Base-by-base conservation (phyloP, 2,329 filamentous ascomycete species). In the Paradendryphiella salina region DNA sequence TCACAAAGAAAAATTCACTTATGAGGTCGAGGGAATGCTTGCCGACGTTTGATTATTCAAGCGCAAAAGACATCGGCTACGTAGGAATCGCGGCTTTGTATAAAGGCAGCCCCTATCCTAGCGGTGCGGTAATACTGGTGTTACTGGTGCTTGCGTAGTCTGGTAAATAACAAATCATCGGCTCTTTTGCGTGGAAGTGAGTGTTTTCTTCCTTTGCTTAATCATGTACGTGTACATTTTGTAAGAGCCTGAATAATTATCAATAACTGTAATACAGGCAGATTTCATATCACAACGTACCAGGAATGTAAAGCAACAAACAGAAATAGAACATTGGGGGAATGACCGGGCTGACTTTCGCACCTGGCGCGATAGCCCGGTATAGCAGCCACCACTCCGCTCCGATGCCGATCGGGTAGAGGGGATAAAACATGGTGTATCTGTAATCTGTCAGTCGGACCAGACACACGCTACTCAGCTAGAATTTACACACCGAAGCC, bases 211-310 rank as follows among this genome's bases (percentile, higher is more conserved):
- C 20, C 63, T 55, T 37, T 66, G 64, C 44, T 59, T 63, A 13
- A 67, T 54, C 64, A 67, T 67, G 23, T 67, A 63, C 10, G 61
- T 65, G 28, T 64, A 67, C 64, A 67, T 66, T 1, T 42, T 61
- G 8, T 61, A 66, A 10, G 64, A 50, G 1, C 64, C 64, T 65
- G 13, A 5, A 33, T 4, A 10, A 38, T 15, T 60, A 35, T 13
- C 10, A 26, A 26, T 20, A 18, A 11, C 13, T 4, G 1, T 14
- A 11, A 10, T 13, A 13, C 15, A 9, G n/a, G 14, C 13, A 14
- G 15, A 5, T 2, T 6, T 23, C 21, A 23, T 23, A 7, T 23
- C 4, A n/a, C 2, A 14, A 6, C 56, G 37, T 55, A 67, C 64
- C 64, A 20, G 61, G 64, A 15, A 58, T 38, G 43, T 67, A 67